Percentiles rank a stretch among this genome's conserved stretches.
Evolutionary conservation across 805 yeast genomes (phyloP).

Genomic region (Nakazawaea populi): DNA sequence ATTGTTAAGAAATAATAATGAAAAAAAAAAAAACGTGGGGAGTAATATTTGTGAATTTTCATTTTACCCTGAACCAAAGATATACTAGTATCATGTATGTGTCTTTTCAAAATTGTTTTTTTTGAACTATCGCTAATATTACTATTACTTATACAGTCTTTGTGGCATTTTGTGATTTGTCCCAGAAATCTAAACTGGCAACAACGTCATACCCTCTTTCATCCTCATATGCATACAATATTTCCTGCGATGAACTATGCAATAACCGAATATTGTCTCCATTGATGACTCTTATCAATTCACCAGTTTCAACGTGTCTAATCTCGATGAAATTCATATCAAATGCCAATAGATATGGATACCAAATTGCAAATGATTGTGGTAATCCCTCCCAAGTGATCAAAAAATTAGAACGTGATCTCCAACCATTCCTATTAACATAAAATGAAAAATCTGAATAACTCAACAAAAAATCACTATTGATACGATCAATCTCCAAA

Average conservation of each 20-base stretch:
- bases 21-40: no score
- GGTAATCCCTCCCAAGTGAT: conserved; percentile 97
- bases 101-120: no score
- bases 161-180: conserved; percentile 18
- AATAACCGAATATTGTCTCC: conserved; percentile 89
- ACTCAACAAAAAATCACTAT: conserved; percentile 80
- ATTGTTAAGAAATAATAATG: no score
- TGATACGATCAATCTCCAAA: conserved; percentile 84
- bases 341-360: conserved; percentile 89
- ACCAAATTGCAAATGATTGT: conserved; percentile 85
- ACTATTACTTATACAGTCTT: conserved; percentile 10
- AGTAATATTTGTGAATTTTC: no score
- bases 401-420: conserved; percentile 89
- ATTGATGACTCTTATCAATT: conserved; percentile 76
- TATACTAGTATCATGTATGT: no score
- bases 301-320: conserved; percentile 84
- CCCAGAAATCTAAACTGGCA: conserved; percentile 90
- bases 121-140: no score
- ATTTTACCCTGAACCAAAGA: no score
- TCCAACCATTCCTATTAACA: conserved; percentile 94
- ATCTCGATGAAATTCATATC: conserved; percentile 89
- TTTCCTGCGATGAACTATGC: conserved; percentile 90
- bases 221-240: conserved; percentile 85
- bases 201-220: conserved; percentile 89
- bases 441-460: conserved; percentile 93